Evolutionary conservation across 1,284 basidiomycete species (phyloP), one percentile per base, ranked within the genome.

Genomic region (Malassezia yamatoensis): DNA sequence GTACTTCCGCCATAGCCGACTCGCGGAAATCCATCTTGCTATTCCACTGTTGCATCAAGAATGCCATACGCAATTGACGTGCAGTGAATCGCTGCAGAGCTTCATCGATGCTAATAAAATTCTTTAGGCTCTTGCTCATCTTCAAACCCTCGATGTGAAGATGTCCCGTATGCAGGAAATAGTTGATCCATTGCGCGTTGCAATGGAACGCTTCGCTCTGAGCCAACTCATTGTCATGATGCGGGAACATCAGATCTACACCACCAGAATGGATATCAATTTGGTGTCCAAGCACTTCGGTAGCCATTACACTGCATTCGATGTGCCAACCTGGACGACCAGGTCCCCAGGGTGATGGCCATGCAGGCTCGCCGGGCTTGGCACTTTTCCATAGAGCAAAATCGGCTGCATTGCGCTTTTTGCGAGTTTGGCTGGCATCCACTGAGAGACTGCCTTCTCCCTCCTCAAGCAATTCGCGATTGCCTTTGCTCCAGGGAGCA

Each of bases 241-340:
- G 94, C 4, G 94, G 94, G 79, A 99, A 99, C 48, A 90, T 88
- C 58, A 99, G 81, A 76, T 99, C 94, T 47, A 90, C 84, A 12
- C 94, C 94, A 45, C 94, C 94, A 6, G 90, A 94, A 75, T 99
- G 94, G 62, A 99, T 91, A 76, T 98, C 94, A 83, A 99, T 90
- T 56, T 84, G 85, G 54, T 86, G 82, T 8, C 94, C 94, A 44
- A 98, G 80, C 47, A 99, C 81, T 37, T 86, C 90, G 56, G 84
- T 88, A 13, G 91, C 93, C 94, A 99, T 99, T 43, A 96, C 94
- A 10, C 89, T 93, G 78, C 94, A 99, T 76, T 99, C 94, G 57
- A 99, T 98, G 75, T 99, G 94, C 94, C 94, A 99, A 10, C 94
- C 94, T 1, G 94, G 94, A 53, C 94, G 82, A n/a, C 94, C 94